phyloP scores from a whole-genome alignment of 495 filamentous ascomycete species.

The Aspergillus bridgeri region DNA sequence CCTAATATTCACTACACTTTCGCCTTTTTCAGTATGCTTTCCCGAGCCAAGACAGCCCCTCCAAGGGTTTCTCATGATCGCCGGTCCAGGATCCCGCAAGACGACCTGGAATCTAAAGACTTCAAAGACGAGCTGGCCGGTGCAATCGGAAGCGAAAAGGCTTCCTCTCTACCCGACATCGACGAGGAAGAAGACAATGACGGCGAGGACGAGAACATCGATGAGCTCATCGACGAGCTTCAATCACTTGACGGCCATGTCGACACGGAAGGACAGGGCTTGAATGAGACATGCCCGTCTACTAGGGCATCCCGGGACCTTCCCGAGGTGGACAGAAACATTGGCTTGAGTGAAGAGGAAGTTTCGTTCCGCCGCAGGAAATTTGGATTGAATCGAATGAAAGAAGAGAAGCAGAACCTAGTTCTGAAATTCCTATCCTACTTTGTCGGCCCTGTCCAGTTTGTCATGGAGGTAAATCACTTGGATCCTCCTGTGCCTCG shows the following conservation, averaged over 20 bases:
- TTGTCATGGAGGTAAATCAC: slow-evolving; percentile 78
- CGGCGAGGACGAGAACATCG: slow-evolving; percentile 71
- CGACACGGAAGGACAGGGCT: slow-evolving; percentile 48
- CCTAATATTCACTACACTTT: not conserved
- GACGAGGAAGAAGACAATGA: slow-evolving; percentile 43
- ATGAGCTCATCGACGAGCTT: slow-evolving; percentile 78
- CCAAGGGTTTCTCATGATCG: not conserved
- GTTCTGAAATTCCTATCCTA: slow-evolving; percentile 78
- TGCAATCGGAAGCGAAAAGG: not conserved
- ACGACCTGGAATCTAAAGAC: not conserved
- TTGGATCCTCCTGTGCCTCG: not conserved
- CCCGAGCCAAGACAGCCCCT: not conserved
- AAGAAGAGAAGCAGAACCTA: slow-evolving; percentile 83
- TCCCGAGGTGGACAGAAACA: slow-evolving; percentile 65
- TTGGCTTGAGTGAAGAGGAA: slow-evolving; percentile 70
- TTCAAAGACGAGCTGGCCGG: not conserved
- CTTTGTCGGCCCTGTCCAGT: slow-evolving; percentile 89
- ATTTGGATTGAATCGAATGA: slow-evolving; percentile 85
- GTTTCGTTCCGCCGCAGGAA: slow-evolving; percentile 67
- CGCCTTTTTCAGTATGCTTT: not conserved
- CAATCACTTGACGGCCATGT: slow-evolving; percentile 72
- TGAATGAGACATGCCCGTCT: slow-evolving; percentile 25
- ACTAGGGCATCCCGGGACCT: slow-evolving; percentile 61
- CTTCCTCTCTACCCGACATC: not conserved
- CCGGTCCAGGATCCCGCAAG: not conserved